Percentiles rank a stretch among this genome's conserved stretches.
Conservation (phyloP, 257 asterid species). For the Gentiana macrophylla region DNA sequence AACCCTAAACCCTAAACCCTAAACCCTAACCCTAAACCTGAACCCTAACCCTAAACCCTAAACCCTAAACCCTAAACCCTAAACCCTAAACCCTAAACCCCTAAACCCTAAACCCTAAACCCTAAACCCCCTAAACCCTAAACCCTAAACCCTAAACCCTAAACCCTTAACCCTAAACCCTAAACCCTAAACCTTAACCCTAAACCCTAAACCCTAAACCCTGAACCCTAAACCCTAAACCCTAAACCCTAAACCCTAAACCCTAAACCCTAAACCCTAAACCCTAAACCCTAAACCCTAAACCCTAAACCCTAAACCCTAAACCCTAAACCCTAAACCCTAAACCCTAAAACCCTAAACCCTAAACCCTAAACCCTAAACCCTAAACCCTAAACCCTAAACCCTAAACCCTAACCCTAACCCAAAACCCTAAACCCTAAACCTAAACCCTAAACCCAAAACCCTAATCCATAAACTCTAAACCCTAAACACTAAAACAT, state of each 20-base stretch:
- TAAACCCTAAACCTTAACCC: slow-evolving; percentile 3
- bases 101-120: slow-evolving; percentile 5
- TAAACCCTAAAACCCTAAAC: too few species aligned
- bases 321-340: slow-evolving; percentile 14
- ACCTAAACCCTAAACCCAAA: too few species aligned
- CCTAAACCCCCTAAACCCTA: too few species aligned
- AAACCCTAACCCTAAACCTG: slow-evolving; percentile 1
- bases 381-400: too few species aligned
- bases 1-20: slow-evolving; percentile 3
- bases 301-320: slow-evolving; percentile 9
- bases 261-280: slow-evolving; percentile 10
- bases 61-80: slow-evolving; percentile 7
- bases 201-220: slow-evolving; percentile 9
- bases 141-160: slow-evolving; percentile 7
- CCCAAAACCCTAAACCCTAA: too few species aligned
- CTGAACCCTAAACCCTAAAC: slow-evolving; percentile 7
- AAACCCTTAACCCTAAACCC: slow-evolving; percentile 7
- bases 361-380: too few species aligned
- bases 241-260: background rate
- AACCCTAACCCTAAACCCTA: slow-evolving; percentile 8
- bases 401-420: too few species aligned
- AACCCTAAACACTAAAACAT: too few species aligned
- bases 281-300: slow-evolving; percentile 10
- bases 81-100: slow-evolving; percentile 12
- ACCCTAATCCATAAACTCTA: too few species aligned